Percentiles rank a stretch among this genome's conserved stretches.
Evolutionary conservation across 2,329 filamentous ascomycete species (phyloP).

Genomic region (Penicillium hordei): DNA sequence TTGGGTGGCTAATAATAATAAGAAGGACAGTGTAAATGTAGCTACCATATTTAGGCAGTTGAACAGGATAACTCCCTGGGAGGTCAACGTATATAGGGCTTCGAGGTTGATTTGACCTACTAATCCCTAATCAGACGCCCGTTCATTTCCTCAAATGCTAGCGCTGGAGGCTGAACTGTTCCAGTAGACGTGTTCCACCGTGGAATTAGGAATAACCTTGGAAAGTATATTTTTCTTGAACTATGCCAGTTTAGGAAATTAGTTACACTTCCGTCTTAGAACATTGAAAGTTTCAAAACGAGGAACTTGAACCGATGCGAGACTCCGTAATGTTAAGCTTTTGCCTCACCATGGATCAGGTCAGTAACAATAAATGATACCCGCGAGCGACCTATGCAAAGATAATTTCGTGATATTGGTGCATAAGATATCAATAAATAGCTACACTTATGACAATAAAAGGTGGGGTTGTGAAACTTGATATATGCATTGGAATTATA

Average conservation of each 20-base stretch:
- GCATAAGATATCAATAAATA: not conserved
- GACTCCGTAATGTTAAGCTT: not conserved
- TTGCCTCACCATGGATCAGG: not conserved
- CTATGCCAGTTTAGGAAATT: not conserved
- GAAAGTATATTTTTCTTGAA: not conserved
- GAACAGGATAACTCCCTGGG: not conserved
- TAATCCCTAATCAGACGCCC: not conserved
- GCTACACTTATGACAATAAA: not conserved
- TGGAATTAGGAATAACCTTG: not conserved
- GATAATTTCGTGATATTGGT: not conserved
- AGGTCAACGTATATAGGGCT: not conserved
- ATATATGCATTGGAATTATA: slow-evolving; percentile 4
- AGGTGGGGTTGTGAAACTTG: not conserved
- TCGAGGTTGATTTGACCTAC: not conserved
- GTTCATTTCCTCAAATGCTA: not conserved
- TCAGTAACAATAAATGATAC: not conserved
- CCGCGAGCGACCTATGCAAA: not conserved
- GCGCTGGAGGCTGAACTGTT: not conserved
- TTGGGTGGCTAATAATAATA: not conserved
- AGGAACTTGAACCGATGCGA: not conserved
- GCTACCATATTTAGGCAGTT: not conserved
- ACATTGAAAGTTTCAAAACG: not conserved
- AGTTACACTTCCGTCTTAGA: not conserved
- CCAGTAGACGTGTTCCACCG: not conserved
- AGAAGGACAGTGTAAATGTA: not conserved